phyloP scores from a whole-genome alignment of 225 moss, liverwort and hornwort genomes.

The Neckera pumila region DNA sequence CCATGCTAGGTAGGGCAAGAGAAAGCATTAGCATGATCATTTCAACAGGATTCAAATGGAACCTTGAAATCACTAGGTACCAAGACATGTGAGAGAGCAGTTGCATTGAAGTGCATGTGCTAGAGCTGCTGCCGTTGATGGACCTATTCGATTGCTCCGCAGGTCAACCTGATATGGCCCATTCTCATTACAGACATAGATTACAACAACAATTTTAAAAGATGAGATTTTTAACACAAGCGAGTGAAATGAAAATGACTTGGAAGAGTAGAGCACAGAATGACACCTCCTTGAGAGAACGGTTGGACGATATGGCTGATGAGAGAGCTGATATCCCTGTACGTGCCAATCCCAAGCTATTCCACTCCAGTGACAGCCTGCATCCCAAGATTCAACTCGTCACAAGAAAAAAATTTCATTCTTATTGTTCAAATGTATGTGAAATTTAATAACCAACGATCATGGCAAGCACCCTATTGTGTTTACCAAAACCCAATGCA shows the following conservation, averaged over 20 bases:
- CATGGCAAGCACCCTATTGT: background rate
- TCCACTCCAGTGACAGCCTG: constrained; percentile 51
- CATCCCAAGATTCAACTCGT: background rate
- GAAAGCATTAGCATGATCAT: background rate
- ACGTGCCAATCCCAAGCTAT: constrained; percentile 46
- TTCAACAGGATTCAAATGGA: background rate
- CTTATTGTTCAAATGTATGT: background rate
- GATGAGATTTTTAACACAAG: background rate
- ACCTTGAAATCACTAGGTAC: constrained; percentile 17
- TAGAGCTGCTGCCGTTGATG: constrained; percentile 23
- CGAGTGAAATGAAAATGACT: background rate
- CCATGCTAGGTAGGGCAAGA: background rate
- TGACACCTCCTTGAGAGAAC: constrained; percentile 30
- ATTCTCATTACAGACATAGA: background rate
- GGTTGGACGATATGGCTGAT: constrained; percentile 39
- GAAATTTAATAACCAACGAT: background rate
- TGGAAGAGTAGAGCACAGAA: background rate
- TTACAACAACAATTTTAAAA: background rate
- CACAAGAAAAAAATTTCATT: background rate
- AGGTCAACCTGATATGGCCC: constrained; percentile 22
- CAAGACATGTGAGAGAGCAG: constrained; percentile 40
- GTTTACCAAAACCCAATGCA: background rate
- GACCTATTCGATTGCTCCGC: constrained; percentile 44
- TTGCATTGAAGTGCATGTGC: constrained; percentile 47
- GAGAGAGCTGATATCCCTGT: constrained; percentile 37